A percentile compares a stretch with the other conserved stretches of the same genome.
phyloP scores from a whole-genome alignment of 139 green algal species.

The Gonium pectorale region DNA sequence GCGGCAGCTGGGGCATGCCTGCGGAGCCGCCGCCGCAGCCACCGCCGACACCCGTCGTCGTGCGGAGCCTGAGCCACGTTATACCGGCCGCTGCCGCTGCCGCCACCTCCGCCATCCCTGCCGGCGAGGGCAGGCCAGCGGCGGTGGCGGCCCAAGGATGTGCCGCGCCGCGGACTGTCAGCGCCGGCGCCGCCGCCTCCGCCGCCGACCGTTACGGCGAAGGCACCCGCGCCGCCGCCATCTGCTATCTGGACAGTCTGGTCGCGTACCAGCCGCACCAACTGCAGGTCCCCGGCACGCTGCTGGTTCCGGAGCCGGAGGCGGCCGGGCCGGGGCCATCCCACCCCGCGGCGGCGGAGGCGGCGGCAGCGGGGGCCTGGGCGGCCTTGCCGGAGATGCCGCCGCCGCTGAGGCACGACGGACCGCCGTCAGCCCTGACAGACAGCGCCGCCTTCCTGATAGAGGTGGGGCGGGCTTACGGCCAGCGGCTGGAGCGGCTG shows the following conservation, averaged over 20 bases:
- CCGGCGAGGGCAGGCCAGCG: neutral
- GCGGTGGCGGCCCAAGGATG: neutral
- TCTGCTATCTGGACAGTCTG: neutral
- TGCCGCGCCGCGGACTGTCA: neutral
- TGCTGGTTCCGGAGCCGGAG: conserved; percentile 6
- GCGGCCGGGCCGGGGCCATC: neutral
- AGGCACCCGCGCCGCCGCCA: neutral
- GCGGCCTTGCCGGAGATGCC: neutral
- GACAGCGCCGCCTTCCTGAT: neutral
- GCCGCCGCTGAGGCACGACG: no score
- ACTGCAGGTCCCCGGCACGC: neutral
- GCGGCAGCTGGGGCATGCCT: neutral
- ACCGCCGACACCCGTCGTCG: neutral
- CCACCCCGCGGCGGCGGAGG: neutral
- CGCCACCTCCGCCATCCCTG: neutral
- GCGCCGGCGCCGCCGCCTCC: neutral
- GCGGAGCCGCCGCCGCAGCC: neutral
- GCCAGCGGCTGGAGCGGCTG: neutral
- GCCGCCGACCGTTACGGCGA: neutral
- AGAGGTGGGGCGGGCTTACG: neutral
- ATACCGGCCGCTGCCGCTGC: neutral
- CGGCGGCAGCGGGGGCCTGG: neutral
- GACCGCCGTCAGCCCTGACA: no score
- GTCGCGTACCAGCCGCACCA: neutral
- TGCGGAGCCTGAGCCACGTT: neutral